Base-by-base conservation (phyloP, 805 yeast species). In the Sugiyamaella valdiviana region DNA sequence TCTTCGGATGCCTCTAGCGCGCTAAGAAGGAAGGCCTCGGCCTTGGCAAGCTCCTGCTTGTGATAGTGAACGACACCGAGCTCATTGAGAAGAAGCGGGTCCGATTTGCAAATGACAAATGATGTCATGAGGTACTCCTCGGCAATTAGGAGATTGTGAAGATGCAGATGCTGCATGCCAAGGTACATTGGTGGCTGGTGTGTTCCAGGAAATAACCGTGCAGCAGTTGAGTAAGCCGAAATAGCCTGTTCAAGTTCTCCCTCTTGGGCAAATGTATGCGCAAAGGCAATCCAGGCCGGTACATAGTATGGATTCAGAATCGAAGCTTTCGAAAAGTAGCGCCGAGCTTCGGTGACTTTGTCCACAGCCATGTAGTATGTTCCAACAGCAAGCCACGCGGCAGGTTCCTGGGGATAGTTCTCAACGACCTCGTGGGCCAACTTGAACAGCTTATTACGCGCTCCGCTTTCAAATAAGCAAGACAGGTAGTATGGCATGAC, bases 241-340 rank as follows among this genome's bases (percentile, higher is more conserved):
- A 93, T 84, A 1, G 98, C 98, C 66, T 93, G 98, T 64, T 93
- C 99, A 64, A 93, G 97, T 66, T 93, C 99, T n/a, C 96, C 95
- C 64, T 93, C 99, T 2, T 86, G 83, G 0, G 96, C 96, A 76
- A 90, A 93, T 0, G 98, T 90, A 61, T 91, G 98, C 1, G 98
- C 98, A 69, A 93, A 93, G 2, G 97, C 99, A 29, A 93, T 81
- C 99, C 99, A 93, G 1, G 98, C 95, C 45, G 86, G 91, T 0
- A 93, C 95, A 68, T 86, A 89, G 56, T 82, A 85, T 2, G 99
- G 95, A 59, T 88, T 84, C 51, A 90, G 66, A 56, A 89, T 73
- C 1, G 97, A 87, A 0, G 97, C 90, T 63, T 87, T 89, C 37
- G 93, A 83, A 66, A 89, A 93, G 61, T 78, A 88, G 54, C 84